Conservation (phyloP, 2,329 filamentous ascomycete genomes). For the Colletotrichum filicis region DNA sequence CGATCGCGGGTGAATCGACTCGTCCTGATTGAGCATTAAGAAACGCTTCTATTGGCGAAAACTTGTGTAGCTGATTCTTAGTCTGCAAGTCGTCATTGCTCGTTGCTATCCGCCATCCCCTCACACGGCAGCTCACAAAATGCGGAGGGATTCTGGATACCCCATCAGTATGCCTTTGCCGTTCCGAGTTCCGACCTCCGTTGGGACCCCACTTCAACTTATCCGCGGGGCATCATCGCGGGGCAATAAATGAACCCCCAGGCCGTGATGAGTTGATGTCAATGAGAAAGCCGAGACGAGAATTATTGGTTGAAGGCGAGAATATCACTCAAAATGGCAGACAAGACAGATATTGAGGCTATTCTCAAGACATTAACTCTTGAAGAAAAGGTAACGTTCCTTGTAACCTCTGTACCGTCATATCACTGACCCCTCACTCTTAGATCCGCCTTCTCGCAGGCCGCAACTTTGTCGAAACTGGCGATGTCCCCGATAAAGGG, state of each 20-base stretch:
- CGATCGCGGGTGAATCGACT: not conserved
- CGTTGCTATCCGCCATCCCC: not conserved
- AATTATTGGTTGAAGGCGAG: not conserved
- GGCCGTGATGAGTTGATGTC: not conserved
- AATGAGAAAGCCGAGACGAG: not conserved
- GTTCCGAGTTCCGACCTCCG: constrained; percentile 33
- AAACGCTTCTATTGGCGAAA: not conserved
- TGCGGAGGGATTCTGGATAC: constrained; percentile 12
- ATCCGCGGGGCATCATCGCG: not conserved
- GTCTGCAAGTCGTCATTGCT: constrained; percentile 3
- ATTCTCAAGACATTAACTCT: constrained; percentile 44
- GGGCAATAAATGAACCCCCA: constrained; percentile 12
- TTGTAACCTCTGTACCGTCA: too few species aligned
- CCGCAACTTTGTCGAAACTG: constrained; percentile 32
- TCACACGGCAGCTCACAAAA: not conserved
- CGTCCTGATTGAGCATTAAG: not conserved
- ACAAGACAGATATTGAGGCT: constrained; percentile 35
- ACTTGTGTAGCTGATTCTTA: not conserved
- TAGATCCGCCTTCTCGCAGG: constrained; percentile 32
- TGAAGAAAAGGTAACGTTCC: constrained; percentile 41
- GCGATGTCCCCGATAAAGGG: constrained; percentile 14
- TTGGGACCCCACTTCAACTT: not conserved
- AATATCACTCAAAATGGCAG: not conserved
- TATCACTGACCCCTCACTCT: not conserved
- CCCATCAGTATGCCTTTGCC: not conserved